Evolutionary conservation across 192 early-diverging fungal genomes (phyloP).

Genomic region (Gonapodya sp.): DNA sequence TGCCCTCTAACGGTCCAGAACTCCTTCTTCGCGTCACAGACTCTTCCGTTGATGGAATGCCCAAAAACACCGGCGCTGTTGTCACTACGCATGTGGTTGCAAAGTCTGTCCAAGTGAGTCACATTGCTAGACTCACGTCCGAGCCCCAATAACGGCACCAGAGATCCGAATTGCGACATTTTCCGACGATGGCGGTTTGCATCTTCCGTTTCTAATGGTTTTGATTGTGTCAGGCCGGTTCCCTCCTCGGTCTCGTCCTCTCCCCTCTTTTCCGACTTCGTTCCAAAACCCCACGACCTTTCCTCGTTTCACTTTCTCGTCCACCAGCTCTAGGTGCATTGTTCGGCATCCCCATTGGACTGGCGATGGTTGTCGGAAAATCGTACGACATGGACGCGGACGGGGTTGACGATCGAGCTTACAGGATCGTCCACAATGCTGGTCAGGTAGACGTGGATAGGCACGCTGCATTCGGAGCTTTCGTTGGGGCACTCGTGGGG

Average conservation of each 20-base stretch:
- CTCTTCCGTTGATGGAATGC: neutral
- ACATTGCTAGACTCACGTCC: neutral
- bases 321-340: neutral
- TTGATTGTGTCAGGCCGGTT: neutral
- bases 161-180: neutral
- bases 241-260: neutral
- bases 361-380: neutral
- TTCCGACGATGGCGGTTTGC: neutral
- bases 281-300: neutral
- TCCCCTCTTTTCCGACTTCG: neutral
- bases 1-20: neutral
- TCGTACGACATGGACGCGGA: constrained; percentile 5
- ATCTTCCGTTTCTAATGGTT: neutral
- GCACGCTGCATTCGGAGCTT: neutral
- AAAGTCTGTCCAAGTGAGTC: neutral
- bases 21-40: neutral
- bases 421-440: constrained; percentile 1
- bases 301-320: neutral
- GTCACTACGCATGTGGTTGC: neutral
- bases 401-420: constrained; percentile 7
- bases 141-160: neutral
- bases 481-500: neutral
- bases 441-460: neutral
- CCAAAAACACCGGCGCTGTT: neutral
- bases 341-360: neutral